Evolutionary conservation across 2,329 filamentous ascomycete genomes (phyloP), one percentile per base, ranked within the genome.

Genomic region (Penicillium thymicola): DNA sequence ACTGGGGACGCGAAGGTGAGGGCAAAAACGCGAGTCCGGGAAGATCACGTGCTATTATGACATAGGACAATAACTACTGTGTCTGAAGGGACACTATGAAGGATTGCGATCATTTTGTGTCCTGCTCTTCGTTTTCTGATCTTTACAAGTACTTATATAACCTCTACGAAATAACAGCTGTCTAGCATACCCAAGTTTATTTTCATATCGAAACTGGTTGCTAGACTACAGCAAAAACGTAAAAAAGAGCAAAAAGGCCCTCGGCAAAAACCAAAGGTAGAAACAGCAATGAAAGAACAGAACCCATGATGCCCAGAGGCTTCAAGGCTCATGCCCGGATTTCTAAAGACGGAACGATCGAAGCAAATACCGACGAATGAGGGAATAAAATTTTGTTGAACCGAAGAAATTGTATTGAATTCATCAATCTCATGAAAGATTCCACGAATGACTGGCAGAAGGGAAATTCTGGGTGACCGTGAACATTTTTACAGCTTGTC

Each of bases 401-500:
- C 66, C 64, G 57, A 65, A 65, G 62, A 70, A 68, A 58, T 65
- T 71, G 69, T 71, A 71, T 73, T 70, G 71, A 68, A 70, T 71
- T 75, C 73, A 71, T 76, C 73, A 73, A 72, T 72, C 67, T 75
- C 73, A 73, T 75, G 70, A 74, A 70, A 72, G 64, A 68, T 69
- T 70, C 69, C 70, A 70, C 64, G 60, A 60, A 64, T 67, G 63
- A 65, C 65, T 67, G 66, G 64, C 62, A 65, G 61, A 62, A 76
- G 75, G 72, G 76, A 74, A 77, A 79, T 71, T 63, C 63, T 60
- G 67, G 62, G 66, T 64, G 65, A 75, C 70, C 66, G 66, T 67
- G 63, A 71, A 76, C 73, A 67, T 74, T 71, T 80, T 79, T 96
- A 97, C 83, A 97, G 88, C 89, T 97, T 97, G 88, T 97, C 92